Percentiles rank a stretch among this genome's conserved stretches.
Conservation (phyloP, 441 rosid genomes). For the Pelargonium citronellum region DNA sequence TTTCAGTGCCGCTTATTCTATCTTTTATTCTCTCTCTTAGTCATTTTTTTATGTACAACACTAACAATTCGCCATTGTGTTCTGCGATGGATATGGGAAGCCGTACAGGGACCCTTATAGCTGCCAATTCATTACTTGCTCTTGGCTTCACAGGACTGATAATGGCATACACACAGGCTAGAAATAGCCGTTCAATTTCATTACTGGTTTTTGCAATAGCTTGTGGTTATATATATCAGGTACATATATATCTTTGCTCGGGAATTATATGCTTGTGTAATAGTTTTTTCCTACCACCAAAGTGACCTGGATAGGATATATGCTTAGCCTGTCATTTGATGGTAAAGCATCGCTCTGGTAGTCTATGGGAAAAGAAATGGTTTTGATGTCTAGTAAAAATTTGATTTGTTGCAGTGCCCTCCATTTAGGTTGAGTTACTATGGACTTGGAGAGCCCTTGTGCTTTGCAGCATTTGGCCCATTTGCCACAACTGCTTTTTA, state of each 20-base stretch:
- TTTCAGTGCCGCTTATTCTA: background rate
- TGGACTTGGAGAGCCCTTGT: slow-evolving; percentile 88
- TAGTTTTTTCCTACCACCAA: too few relatives aligned
- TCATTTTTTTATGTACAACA: slow-evolving; percentile 4
- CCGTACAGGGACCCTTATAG: slow-evolving; percentile 53
- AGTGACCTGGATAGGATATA: too few relatives aligned
- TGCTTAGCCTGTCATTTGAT: too few relatives aligned
- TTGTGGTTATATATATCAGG: slow-evolving; percentile 86
- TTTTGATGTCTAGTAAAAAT: background rate
- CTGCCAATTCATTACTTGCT: slow-evolving; percentile 50
- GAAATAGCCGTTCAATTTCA: slow-evolving; percentile 45
- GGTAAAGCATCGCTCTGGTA: too few relatives aligned
- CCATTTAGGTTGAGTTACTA: slow-evolving; percentile 87
- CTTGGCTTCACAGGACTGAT: slow-evolving; percentile 55
- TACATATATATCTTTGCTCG: slow-evolving; percentile 10
- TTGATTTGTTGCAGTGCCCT: slow-evolving; percentile 56
- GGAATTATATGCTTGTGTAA: too few relatives aligned
- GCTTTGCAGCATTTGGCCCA: slow-evolving; percentile 89
- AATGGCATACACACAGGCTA: slow-evolving; percentile 50
- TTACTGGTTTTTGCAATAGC: slow-evolving; percentile 54
- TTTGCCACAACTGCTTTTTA: slow-evolving; percentile 86
- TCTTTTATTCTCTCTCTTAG: background rate
- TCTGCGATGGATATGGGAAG: slow-evolving; percentile 35
- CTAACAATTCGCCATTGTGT: slow-evolving; percentile 18
- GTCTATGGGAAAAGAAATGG: background rate